phyloP scores from a whole-genome alignment of 1,284 basidiomycete genomes.

The Cutaneotrichosporon sp. region DNA sequence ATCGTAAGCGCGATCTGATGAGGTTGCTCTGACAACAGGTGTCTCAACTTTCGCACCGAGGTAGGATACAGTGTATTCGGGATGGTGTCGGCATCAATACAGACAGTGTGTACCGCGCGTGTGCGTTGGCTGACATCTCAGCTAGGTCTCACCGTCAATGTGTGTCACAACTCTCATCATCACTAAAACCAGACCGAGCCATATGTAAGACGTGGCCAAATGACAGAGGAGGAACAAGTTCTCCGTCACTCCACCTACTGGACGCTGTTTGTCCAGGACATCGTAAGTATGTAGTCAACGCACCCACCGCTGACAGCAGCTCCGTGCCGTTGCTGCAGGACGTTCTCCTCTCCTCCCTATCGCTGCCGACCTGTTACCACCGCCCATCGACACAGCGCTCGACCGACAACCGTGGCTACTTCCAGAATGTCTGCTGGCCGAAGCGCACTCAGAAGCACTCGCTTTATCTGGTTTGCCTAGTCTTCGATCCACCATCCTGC shows the following conservation, averaged over 20 bases:
- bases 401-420: slow-evolving; percentile 15
- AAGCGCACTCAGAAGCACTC: background rate
- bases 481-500: slow-evolving; percentile 21
- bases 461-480: slow-evolving; percentile 12
- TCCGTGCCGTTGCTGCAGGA: slow-evolving; percentile 22
- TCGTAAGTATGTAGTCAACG: background rate
- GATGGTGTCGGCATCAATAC: slow-evolving; percentile 19
- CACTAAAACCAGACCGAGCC: background rate
- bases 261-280: slow-evolving; percentile 22
- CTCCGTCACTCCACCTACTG: slow-evolving; percentile 20
- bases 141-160: background rate
- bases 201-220: slow-evolving; percentile 18
- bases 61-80: slow-evolving; percentile 21
- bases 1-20: slow-evolving; percentile 7
- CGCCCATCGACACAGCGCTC: slow-evolving; percentile 11
- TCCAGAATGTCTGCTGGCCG: background rate
- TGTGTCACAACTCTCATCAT: background rate
- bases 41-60: slow-evolving; percentile 5
- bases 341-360: slow-evolving; percentile 17
- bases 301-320: background rate
- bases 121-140: background rate
- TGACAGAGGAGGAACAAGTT: slow-evolving; percentile 19
- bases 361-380: slow-evolving; percentile 1
- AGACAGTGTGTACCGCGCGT: slow-evolving; percentile 15
- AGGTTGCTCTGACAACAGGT: background rate